Base-by-base conservation (phyloP, 345 rosid species). In the Moricandia arvensis region DNA sequence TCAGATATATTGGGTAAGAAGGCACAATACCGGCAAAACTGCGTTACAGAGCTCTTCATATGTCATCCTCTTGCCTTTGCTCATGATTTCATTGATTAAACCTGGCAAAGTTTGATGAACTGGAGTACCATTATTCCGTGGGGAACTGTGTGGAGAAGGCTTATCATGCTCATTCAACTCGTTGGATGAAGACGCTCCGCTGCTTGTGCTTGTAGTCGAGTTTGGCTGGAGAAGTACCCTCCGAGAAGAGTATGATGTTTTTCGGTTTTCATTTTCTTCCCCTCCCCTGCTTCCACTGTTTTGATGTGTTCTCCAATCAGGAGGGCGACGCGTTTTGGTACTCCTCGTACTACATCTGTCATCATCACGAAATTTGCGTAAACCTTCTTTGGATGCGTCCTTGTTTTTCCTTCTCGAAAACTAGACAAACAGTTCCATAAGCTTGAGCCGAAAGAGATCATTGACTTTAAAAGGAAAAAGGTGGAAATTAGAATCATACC, bases 11-110 rank as follows among this genome's bases (percentile, higher is more conserved):
- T 21, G 24, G 24, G 24, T 21, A 21, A 21, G 24, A 63, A 11
- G 81, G 17, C 73, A 76, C 55, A 69, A 80, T 93, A 96, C 97
- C 77, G 97, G 99, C 68, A 96, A 74, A 53, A 96, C 99, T 34
- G 97, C 93, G 80, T 91, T 88, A 77, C 95, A 96, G 63, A 96
- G 98, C 80, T 93, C 97, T 79, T 93, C 96, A 71, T 86, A 91
- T 3, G 98, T 80, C 99, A 91, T 93, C 76, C 95, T 90, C 83
- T 74, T 85, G 72, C 99, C 91, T 88, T 89, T 87, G 87, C 93
- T 87, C 98, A 93, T 89, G 59, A 96, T 96, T 72, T 93, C 96
- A 78, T 87, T 89, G 71, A 96, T 89, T 84, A 93, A 80, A 35
- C 91, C 97, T 29, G 99, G 96, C 81, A 95, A 82, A 24, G 99